Base-by-base conservation (phyloP, 768 basidiomycete species). In the Suillus ampliporus region DNA sequence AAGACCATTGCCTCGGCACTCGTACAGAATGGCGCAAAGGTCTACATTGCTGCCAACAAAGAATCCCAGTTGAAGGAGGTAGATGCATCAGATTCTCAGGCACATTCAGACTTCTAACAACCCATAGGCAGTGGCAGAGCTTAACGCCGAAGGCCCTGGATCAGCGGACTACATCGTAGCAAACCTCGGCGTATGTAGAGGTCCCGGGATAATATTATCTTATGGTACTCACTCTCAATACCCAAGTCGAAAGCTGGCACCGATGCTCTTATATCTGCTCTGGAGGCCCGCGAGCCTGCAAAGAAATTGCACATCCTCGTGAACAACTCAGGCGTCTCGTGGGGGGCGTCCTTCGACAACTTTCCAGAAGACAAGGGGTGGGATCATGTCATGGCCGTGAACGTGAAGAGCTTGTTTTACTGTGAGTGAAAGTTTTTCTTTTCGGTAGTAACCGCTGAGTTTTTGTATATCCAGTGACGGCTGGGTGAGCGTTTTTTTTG, bases 1-100 rank as follows among this genome's bases (percentile, higher is more conserved):
- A 88, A 85, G 69, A 89, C 92, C 85, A 94, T 95, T 68, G 92
- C 94, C 26, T 79, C 86, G 0, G 89, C 91, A 1, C 89, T 93
- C 67, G 91, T 89, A 1, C 86, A 89, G 76, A 95, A 95, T 69
- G 94, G 94, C 14, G 92, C 89, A 38, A 89, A 87, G 68, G 94
- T 97, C 46, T 95, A 95, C 77, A 94, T 96, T 67, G 93, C 94
- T 15, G 89, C 92, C 13, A 82, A 94, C 60, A 95, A 94, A 72
- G 91, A 92, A 77, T 72, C 80, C 21, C 89, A 90, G 68, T 81
- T 96, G 61, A 86, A 90, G 77, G 85, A 90, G 82, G 91, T 89
- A 61, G 57, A 82, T 56, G 28, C 13, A 21, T 2, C 44, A 10
- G 28, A 17, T 37, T 14, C 26, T 13, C 17, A 19, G 19, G 54